These are phyloP conservation scores for Paracorniculantispora psalliotae DNA, from an alignment of 2,329 filamentous ascomycete species.

Conservation along the genomic window DNA sequence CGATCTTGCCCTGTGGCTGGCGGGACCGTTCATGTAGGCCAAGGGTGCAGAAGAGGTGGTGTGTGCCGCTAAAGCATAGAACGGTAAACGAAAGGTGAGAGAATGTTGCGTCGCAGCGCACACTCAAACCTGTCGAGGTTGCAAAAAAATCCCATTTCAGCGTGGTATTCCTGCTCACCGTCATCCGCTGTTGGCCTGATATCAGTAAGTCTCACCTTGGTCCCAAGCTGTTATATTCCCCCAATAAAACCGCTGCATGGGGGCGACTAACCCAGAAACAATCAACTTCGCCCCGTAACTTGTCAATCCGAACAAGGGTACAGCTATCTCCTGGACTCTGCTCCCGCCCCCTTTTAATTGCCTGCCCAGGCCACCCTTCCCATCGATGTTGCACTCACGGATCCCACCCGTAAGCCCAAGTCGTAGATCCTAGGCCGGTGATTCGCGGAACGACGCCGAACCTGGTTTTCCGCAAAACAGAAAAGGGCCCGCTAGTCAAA, in stretches of 20 bases:
- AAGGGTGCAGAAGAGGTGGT: not conserved
- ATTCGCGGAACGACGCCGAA: conserved; percentile 1
- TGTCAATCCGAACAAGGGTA: not conserved
- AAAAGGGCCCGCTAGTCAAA: not conserved
- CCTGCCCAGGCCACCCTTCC: not conserved
- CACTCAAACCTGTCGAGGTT: not conserved
- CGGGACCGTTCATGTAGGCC: not conserved
- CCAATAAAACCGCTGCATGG: not conserved
- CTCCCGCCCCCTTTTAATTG: not conserved
- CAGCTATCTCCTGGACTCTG: not conserved
- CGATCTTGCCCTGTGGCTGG: not conserved
- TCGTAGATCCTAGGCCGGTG: not conserved
- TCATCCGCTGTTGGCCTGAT: not conserved
- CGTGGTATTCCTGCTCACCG: not conserved
- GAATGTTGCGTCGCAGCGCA: not conserved
- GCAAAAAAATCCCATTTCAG: not conserved
- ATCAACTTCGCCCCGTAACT: not conserved
- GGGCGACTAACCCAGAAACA: not conserved
- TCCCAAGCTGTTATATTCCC: not conserved
- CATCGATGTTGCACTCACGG: not conserved
- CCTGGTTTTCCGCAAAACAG: not conserved
- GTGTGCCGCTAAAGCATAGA: not conserved
- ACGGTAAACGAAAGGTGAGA: not conserved
- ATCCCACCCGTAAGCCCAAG: conserved; percentile 1
- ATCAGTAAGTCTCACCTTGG: not conserved